Evolutionary conservation across 768 basidiomycete genomes (phyloP), one percentile per base, ranked within the genome.

Genomic region (Hortiboletus campestris): DNA sequence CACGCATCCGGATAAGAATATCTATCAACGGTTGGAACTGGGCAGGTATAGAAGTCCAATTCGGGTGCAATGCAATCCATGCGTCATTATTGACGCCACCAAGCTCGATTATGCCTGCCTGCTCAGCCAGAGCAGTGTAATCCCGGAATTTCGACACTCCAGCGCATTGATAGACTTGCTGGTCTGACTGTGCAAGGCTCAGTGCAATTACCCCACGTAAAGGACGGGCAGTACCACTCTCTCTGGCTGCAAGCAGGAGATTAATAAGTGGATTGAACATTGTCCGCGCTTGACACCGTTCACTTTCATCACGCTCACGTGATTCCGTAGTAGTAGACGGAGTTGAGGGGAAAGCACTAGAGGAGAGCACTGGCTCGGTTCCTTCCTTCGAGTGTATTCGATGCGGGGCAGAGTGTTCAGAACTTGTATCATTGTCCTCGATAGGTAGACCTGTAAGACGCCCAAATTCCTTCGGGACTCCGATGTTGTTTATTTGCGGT

Each of bases 131-230:
- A 8, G 58, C 57, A 20, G 51, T 46, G 38, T 72, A 75, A 11
- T 69, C 56, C 42, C 53, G 57, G 51, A 73, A 73, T 35, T 12
- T 64, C 0, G 40, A 53, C 52, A 62, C 70, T 5, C 73, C 72
- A 0, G 43, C 68, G 17, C 60, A 65, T 42, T 41, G 40, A 51
- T 73, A 73, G 25, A 60, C 43, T 25, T 58, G 43, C 17, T 65
- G 65, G 43, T 75, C 72, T 20, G 17, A 34, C 35, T 62, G 46
- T n/a, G 59, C 8, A 2, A 84, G 64, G 16, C 72, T 70, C 10
- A 60, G 0, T 6, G 75, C 77, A 19, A 84, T 55, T 1, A 9
- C 55, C 17, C 78, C 75, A n/a, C 80, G 77, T 6, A 70, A 65
- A 13, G 79, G 72, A n/a, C 61, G 71, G 25, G 38, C 0, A 31